Percentiles rank a stretch among this genome's conserved stretches.
These are phyloP conservation scores for Helotiales sp. DNA, from an alignment of 2,329 filamentous ascomycete genomes.

Conservation along the genomic window DNA sequence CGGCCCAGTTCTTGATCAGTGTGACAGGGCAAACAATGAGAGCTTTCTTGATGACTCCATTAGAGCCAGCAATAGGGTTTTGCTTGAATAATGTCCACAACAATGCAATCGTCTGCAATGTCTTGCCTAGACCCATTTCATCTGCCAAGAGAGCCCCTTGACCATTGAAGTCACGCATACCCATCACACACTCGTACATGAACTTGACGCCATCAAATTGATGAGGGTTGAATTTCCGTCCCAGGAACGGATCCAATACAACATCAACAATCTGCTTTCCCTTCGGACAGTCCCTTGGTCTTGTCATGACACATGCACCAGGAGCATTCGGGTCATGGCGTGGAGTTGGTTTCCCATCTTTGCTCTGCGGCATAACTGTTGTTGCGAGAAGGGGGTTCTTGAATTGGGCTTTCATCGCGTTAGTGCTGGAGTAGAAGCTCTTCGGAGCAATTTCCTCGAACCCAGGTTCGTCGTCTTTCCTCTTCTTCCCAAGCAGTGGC, in stretches of 20 bases:
- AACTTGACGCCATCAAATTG: conserved; percentile 71
- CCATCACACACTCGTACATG: conserved; percentile 76
- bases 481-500: conserved; percentile 22
- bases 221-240: conserved; percentile 63
- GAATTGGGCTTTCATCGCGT: conserved; percentile 49
- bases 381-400: conserved; percentile 60
- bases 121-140: conserved; percentile 77
- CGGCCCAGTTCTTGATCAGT: conserved; percentile 71
- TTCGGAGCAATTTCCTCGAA: conserved; percentile 38
- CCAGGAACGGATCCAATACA: conserved; percentile 67
- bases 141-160: conserved; percentile 72
- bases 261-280: conserved; percentile 71
- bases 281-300: conserved; percentile 53
- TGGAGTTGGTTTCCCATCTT: conserved; percentile 52
- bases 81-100: conserved; percentile 74
- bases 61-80: conserved; percentile 60
- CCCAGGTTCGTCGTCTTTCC: conserved; percentile 23
- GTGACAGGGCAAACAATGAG: conserved; percentile 73
- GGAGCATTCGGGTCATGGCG: conserved; percentile 62
- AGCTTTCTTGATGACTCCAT: conserved; percentile 66
- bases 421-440: conserved; percentile 38
- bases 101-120: conserved; percentile 69
- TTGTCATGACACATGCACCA: conserved; percentile 66
- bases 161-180: conserved; percentile 63
- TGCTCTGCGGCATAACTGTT: conserved; percentile 48